phyloP scores from a whole-genome alignment of 2,329 filamentous ascomycete species.

The Fusarium chlamydosporum region DNA sequence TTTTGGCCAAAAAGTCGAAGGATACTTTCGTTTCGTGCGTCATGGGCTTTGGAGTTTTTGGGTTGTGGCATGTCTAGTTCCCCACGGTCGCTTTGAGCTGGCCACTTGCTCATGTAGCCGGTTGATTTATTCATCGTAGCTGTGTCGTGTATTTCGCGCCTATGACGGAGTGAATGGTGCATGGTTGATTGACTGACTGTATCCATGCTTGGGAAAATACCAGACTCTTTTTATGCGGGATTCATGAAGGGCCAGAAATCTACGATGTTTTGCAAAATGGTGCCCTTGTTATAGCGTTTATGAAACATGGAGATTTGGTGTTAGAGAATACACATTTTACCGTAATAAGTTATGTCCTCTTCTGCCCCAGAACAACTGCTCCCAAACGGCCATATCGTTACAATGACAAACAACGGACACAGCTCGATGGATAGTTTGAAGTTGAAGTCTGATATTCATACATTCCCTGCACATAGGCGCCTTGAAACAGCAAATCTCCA shows the following conservation, averaged over 20 bases:
- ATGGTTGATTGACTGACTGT: slow-evolving; percentile 10
- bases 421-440: not conserved
- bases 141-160: slow-evolving; percentile 17
- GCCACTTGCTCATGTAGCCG: slow-evolving; percentile 25
- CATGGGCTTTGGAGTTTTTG: slow-evolving; percentile 48
- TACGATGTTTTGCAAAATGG: slow-evolving; percentile 8
- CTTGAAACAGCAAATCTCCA: slow-evolving; percentile 30
- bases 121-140: slow-evolving; percentile 36
- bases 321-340: slow-evolving; percentile 5
- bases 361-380: not conserved
- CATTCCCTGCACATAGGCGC: slow-evolving; percentile 21
- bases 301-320: slow-evolving; percentile 8
- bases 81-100: slow-evolving; percentile 24
- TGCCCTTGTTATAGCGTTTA: slow-evolving; percentile 21
- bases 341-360: not conserved
- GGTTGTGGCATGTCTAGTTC: slow-evolving; percentile 27
- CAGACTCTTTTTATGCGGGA: slow-evolving; percentile 27
- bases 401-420: not conserved
- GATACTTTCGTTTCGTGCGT: slow-evolving; percentile 30
- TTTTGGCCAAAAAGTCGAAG: slow-evolving; percentile 17
- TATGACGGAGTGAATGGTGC: slow-evolving; percentile 7
- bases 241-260: slow-evolving; percentile 11
- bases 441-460: slow-evolving; percentile 30
- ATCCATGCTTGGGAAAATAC: slow-evolving; percentile 41
- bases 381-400: not conserved